Evolutionary conservation across 176 grass and related monocot genomes (phyloP), one percentile per base, ranked within the genome.

Genomic region (Zea luxurians): DNA sequence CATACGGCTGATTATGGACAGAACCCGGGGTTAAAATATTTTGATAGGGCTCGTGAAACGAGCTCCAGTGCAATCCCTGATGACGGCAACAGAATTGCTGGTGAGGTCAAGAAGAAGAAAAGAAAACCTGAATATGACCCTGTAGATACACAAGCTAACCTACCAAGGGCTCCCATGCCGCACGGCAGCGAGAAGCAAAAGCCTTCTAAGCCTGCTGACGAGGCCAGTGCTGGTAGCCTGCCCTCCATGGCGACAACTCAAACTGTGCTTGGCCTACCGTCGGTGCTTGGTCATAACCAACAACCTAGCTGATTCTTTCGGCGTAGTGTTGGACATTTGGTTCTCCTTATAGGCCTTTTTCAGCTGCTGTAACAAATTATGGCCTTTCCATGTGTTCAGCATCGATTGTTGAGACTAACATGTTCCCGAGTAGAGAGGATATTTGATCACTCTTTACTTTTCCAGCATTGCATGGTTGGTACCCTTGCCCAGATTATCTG

Each of bases 41-140:
- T 75, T 7, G 91, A 88, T 65, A 93, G 70, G 79, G 46, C 59
- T 74, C 69, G 67, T 37, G 85, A 64, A 70, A 55, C 50, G 12
- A 74, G 55, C 67, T 48, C 48, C 8, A 73, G 82, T 61, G n/a
- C 61, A 62, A 34, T 70, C 50, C 65, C 74, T 74, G 82, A 87
- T 4, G 85, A 93, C 10, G 58, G 42, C 79, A 88, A 54, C 17
- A 52, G 67, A 78, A 70, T 53, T 42, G 44, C 64, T 50, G 88
- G 75, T 12, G 80, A 81, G 50, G 63, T 68, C 42, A 99, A 93
- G 81, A 92, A 92, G 88, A 81, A 91, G 21, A 99, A 86, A 76
- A 89, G 75, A 67, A 95, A 88, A 61, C 40, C 62, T 15, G 90
- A 96, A 79, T 68, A 61, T 34, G 80, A 94, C 20, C 53, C 21